Conservation (phyloP, 495 filamentous ascomycete species). For the Talaromyces proteolyticus region DNA sequence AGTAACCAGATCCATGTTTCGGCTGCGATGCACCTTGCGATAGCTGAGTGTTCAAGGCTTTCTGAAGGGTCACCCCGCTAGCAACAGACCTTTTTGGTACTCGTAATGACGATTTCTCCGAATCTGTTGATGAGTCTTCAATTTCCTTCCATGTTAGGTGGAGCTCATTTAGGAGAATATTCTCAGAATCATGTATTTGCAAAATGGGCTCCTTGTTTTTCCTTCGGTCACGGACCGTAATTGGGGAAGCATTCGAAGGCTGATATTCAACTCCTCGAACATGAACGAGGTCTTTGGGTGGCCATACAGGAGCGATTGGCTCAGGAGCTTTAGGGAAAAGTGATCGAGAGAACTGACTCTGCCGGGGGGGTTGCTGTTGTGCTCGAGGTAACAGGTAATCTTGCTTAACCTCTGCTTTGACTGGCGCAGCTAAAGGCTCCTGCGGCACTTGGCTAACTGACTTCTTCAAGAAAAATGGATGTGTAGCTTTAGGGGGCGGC, state of each 20-base stretch:
- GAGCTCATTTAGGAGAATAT: constrained; percentile 15
- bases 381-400: neutral
- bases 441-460: neutral
- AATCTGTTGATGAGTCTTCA: neutral
- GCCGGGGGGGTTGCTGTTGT: neutral
- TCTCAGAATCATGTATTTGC: constrained; percentile 27
- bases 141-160: neutral
- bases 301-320: constrained; percentile 61
- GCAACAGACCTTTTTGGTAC: constrained; percentile 26
- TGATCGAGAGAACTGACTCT: constrained; percentile 11
- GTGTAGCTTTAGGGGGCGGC: constrained; percentile 54
- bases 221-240: constrained; percentile 14
- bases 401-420: neutral
- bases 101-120: constrained; percentile 14
- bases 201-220: constrained; percentile 32
- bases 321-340: constrained; percentile 50
- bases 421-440: neutral
- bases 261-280: constrained; percentile 20
- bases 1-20: constrained; percentile 1
- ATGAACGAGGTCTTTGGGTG: constrained; percentile 58
- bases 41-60: constrained; percentile 27
- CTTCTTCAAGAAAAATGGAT: constrained; percentile 74
- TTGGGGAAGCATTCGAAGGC: neutral
- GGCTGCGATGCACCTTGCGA: constrained; percentile 12
- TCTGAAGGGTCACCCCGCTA: constrained; percentile 27